Base-by-base conservation (phyloP, 2,329 filamentous ascomycete species). In the Alternaria tenuissima region DNA sequence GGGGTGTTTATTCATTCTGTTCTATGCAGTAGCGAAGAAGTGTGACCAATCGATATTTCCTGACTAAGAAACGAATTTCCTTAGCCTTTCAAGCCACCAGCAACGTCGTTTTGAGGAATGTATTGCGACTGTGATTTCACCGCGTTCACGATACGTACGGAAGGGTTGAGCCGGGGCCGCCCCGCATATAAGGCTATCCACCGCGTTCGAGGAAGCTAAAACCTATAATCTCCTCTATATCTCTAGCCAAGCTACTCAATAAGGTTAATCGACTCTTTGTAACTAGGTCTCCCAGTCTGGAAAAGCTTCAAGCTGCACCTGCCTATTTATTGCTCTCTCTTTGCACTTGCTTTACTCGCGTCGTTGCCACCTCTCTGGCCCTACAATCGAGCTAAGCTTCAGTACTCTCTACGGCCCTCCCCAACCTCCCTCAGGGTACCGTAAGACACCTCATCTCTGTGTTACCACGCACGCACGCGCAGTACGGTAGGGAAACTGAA, bases 271-370 rank as follows among this genome's bases (percentile, higher is more conserved):
- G 5, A 12, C 14, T 16, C 14, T 36, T 36, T 36, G 14, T 14
- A 36, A 4, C 14, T 36, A 16, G 5, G 3, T 28, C n/a, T 34
- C 12, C 20, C 14, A 28, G 14, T 38, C 2, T 32, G 38, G 7
- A 8, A 12, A 14, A 30, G 12, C 20, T 39, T 11, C 20, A 48
- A 36, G 32, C 32, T 36, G 12, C 1, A n/a, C 12, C 32, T 36
- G 32, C 12, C 32, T 2, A 12, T 7, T 14, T 16, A 36, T 36
- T 36, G 32, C 12, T 14, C 32, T 36, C 32, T 36, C 32, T 5
- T 28, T 16, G 14, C 20, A 32, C 30, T 55, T 26, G 52, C 30
- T 42, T 55, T 32, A 55, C 42, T 55, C 32, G 42, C 30, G 9
- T 6, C 30, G 26, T 55, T 12, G 42, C 30, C 41, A 55, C 32